Evolutionary conservation across 768 basidiomycete species (phyloP).

Genomic region (Hypholoma sublateritium): DNA sequence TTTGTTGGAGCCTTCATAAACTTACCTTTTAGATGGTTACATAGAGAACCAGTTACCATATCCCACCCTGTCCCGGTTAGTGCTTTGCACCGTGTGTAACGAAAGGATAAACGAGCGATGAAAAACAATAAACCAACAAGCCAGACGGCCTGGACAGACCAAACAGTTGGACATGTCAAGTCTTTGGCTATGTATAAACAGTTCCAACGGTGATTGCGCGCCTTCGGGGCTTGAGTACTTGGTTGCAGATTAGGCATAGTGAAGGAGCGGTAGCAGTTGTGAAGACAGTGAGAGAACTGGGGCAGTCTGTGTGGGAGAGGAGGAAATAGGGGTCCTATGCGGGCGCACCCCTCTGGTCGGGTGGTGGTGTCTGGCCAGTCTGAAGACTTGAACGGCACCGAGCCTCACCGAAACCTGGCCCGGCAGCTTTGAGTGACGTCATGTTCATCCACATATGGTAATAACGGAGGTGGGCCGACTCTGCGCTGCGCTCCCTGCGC

Average conservation of each 20-base stretch:
- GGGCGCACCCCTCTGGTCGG: too few species aligned
- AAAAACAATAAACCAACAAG: background rate
- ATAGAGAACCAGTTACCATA: background rate
- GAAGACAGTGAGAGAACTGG: background rate
- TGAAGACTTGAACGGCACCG: too few species aligned
- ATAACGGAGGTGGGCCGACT: background rate
- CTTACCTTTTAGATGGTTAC: too few species aligned
- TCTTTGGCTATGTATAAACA: background rate
- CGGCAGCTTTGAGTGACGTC: background rate
- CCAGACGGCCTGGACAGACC: background rate
- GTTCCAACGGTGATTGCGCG: background rate
- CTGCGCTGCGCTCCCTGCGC: background rate
- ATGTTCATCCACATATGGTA: background rate
- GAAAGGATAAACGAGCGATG: background rate
- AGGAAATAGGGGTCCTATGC: too few species aligned
- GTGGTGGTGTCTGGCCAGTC: too few species aligned
- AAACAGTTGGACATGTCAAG: background rate
- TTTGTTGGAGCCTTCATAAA: too few species aligned
- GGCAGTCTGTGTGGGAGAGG: background rate
- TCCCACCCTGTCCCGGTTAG: background rate
- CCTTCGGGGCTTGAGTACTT: background rate
- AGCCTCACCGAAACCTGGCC: too few species aligned
- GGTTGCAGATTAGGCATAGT: background rate
- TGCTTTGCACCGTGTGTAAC: too few species aligned
- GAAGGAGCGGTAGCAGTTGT: background rate